A percentile compares a stretch with the other conserved stretches of the same genome.
phyloP scores from a whole-genome alignment of 371 early-diverging fungal species.

The Dinochytrium kinnereticum region DNA sequence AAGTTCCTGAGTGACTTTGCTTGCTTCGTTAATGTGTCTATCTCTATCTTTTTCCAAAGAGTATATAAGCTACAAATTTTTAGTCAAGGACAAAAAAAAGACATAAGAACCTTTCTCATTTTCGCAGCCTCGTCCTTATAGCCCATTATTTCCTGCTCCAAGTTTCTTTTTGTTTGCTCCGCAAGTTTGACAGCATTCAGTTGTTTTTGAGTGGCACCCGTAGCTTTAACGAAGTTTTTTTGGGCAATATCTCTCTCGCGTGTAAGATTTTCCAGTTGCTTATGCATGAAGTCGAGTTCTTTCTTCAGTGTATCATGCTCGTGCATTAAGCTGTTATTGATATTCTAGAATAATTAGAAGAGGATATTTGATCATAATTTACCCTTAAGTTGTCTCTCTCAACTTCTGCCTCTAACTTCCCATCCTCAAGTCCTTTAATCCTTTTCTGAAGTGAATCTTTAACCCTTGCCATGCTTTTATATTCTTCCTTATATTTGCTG shows the following conservation, averaged over 20 bases:
- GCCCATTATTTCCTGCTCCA: constrained; percentile 55
- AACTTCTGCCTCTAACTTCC: constrained; percentile 50
- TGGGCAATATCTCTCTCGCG: constrained; percentile 57
- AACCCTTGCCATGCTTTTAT: constrained; percentile 47
- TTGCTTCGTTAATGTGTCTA: constrained; percentile 46
- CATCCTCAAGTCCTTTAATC: constrained; percentile 52
- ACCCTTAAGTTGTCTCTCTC: constrained; percentile 50
- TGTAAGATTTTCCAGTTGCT: constrained; percentile 48
- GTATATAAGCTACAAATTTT: constrained; percentile 40
- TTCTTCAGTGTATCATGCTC: constrained; percentile 44
- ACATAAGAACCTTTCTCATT: constrained; percentile 41
- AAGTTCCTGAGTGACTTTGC: constrained; percentile 36
- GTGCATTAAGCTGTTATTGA: constrained; percentile 42
- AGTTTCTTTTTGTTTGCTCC: constrained; percentile 51
- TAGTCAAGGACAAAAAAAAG: not conserved
- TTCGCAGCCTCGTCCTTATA: constrained; percentile 52
- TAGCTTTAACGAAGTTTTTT: constrained; percentile 48
- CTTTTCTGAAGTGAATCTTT: constrained; percentile 51
- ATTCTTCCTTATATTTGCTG: constrained; percentile 46
- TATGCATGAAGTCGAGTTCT: constrained; percentile 43
- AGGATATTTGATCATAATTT: not conserved
- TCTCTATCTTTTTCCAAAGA: constrained; percentile 54
- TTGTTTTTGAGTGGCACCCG: constrained; percentile 45
- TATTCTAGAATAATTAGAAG: constrained; percentile 25
- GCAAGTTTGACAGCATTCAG: constrained; percentile 39